phyloP scores from a whole-genome alignment of 2,329 filamentous ascomycete genomes.

The Aspergillus caelatus region DNA sequence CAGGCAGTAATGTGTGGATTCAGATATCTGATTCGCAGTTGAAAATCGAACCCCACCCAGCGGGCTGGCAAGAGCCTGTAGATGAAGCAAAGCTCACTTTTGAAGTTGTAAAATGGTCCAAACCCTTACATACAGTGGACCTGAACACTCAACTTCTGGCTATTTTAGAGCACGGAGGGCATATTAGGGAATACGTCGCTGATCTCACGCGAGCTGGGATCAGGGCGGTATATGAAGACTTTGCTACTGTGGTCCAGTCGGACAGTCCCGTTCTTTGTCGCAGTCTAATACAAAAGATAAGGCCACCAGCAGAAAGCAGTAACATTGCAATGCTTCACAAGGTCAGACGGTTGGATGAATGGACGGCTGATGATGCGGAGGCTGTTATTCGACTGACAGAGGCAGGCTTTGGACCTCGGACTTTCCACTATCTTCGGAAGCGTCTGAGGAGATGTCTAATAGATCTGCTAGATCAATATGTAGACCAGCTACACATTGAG shows the following conservation, averaged over 20 bases:
- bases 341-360: slow-evolving; percentile 36
- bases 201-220: slow-evolving; percentile 44
- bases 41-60: slow-evolving; percentile 55
- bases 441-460: slow-evolving; percentile 43
- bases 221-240: slow-evolving; percentile 36
- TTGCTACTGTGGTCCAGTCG: slow-evolving; percentile 40
- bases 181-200: slow-evolving; percentile 46
- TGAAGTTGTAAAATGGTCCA: slow-evolving; percentile 56
- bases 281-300: slow-evolving; percentile 38
- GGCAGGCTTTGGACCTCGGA: slow-evolving; percentile 51
- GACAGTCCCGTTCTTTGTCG: slow-evolving; percentile 39
- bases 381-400: slow-evolving; percentile 43
- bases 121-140: slow-evolving; percentile 45
- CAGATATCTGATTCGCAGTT: slow-evolving; percentile 59
- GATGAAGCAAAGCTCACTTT: slow-evolving; percentile 56
- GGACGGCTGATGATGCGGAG: slow-evolving; percentile 38
- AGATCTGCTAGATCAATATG: slow-evolving; percentile 44
- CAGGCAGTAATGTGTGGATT: slow-evolving; percentile 53
- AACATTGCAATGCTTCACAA: slow-evolving; percentile 21
- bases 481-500: slow-evolving; percentile 52
- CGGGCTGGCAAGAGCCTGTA: slow-evolving; percentile 33
- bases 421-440: slow-evolving; percentile 45
- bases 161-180: slow-evolving; percentile 57
- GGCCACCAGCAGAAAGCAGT: slow-evolving; percentile 29
- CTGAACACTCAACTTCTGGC: slow-evolving; percentile 59